Base-by-base conservation (phyloP, 306 rosid species). In the Rosa multiflora region DNA sequence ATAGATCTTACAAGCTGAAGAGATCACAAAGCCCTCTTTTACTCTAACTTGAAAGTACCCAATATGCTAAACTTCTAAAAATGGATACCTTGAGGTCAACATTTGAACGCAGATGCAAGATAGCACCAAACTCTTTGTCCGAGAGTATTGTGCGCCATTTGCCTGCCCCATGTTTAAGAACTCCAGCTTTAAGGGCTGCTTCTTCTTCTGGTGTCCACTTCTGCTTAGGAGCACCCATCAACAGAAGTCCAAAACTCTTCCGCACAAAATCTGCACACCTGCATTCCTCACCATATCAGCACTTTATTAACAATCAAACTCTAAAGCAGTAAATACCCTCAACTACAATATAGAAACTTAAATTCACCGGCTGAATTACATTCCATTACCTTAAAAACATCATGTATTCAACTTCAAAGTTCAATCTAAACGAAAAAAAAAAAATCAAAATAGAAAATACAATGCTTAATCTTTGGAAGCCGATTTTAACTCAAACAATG, bases 151-250 rank as follows among this genome's bases (percentile, higher is more conserved):
- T 90, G 85, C 98, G 98, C 98, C 98, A 94, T 82, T 94, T 94
- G 32, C 98, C 98, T 10, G 98, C 92, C 67, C 98, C 98, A 17
- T 94, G 98, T 85, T 94, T 94, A 72, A 88, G 75, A 78, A 94
- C 98, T 79, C 98, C 98, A 70, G 97, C 97, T 88, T 94, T 94
- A 82, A 94, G 90, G 5, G 98, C 97, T 2, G 97, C 97, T 88
- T 94, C 97, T 88, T 94, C 98, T 90, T 94, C 97, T 1, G 91
- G 83, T 43, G 97, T 94, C 98, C 98, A 94, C 81, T 92, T 94
- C 89, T 92, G 98, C 87, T 94, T 94, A 51, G 98, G 98, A 75
- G 97, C 98, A 79, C 98, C 98, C 98, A 94, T 94, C 78, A 87
- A 79, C 85, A 62, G 75, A 87, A 83, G 77, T 70, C 81, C 73